Evolutionary conservation across 192 early-diverging fungal species (phyloP), one percentile per base, ranked within the genome.

Genomic region (Coemansia reversa): DNA sequence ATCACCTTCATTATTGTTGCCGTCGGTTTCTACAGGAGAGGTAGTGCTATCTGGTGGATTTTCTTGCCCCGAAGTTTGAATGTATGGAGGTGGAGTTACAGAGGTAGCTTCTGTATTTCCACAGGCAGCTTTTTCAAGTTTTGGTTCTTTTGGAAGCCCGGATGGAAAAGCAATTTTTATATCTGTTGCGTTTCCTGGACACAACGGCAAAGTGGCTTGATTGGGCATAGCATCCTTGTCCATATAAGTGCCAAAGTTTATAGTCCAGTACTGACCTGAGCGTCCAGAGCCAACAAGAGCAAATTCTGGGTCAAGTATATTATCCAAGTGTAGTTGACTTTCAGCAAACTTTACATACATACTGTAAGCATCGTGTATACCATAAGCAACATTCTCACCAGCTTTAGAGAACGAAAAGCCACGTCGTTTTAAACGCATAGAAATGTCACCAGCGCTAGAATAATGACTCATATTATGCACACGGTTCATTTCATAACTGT

Each of bases 401-500:
- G 68, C 12, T 0, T 52, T 49, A 5, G 62, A 56, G 23, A 64
- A 74, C 25, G 42, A n/a, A 23, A 80, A 80, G 6, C 72, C 72
- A n/a, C 72, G 77, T 2, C 72, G 67, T 19, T 55, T 65, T 30
- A 63, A 39, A 4, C 77, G 72, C 62, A 62, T 66, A 0, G 50
- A n/a, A 6, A 65, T 49, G 5, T 53, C 32, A 9, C 77, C 77
- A 0, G 57, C 51, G 4, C 63, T 23, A 4, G 62, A 63, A 24
- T 65, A 66, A 67, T 79, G 69, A 53, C 65, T 79, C 67, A 83
- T 65, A 35, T 73, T 73, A 12, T 54, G 54, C 7, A 65, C 66
- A n/a, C 63, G 62, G 58, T 77, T 77, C 65, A 75, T 73, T 58
- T 70, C 74, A 58, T 79, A 72, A 63, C 75, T 79, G 62, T 83